A percentile compares a stretch with the other conserved stretches of the same genome.
Conservation (phyloP, 1,139 yeast species). For the Hemisphaericaspora xylanilytica region DNA sequence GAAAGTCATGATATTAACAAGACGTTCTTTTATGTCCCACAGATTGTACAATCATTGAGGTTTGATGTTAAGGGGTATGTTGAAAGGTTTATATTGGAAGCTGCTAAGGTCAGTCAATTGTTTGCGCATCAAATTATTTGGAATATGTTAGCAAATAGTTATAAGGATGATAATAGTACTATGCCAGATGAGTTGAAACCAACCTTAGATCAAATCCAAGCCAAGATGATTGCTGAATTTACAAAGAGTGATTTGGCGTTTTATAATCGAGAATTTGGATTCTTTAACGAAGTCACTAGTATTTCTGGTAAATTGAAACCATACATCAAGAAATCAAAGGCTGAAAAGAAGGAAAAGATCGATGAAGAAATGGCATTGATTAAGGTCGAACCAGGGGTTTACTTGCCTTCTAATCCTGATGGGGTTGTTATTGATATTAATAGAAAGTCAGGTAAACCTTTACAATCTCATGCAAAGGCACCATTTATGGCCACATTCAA, state of each 20-base stretch:
- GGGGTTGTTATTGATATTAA: conserved; percentile 92
- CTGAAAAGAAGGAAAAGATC: conserved; percentile 93
- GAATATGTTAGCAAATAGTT: conserved; percentile 95
- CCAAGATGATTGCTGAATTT: conserved; percentile 63
- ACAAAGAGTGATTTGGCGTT: conserved; percentile 58
- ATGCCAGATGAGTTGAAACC: conserved; percentile 86
- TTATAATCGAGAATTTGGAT: conserved; percentile 81
- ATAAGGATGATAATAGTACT: conserved; percentile 80
- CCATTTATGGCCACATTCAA: conserved; percentile 97
- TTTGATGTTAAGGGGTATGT: conserved; percentile 83
- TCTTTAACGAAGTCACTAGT: conserved; percentile 87
- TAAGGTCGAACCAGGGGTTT: conserved; percentile 77
- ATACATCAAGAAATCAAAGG: conserved; percentile 86
- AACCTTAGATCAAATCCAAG: conserved; percentile 68
- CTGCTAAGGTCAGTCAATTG: conserved; percentile 85
- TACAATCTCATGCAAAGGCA: conserved; percentile 98
- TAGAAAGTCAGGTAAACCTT: conserved; percentile 89
- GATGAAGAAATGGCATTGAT: conserved; percentile 93
- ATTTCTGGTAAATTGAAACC: conserved; percentile 96
- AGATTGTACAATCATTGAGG: conserved; percentile 88
- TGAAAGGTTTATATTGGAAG: conserved; percentile 83
- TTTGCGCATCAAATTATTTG: conserved; percentile 98
- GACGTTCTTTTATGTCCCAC: conserved; percentile 96
- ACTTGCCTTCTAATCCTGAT: conserved; percentile 94
- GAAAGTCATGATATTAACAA: conserved; percentile 85